These are phyloP conservation scores for Dactylorhiza incarnata DNA, from an alignment of 106 monocot genomes.

Conservation along the genomic window DNA sequence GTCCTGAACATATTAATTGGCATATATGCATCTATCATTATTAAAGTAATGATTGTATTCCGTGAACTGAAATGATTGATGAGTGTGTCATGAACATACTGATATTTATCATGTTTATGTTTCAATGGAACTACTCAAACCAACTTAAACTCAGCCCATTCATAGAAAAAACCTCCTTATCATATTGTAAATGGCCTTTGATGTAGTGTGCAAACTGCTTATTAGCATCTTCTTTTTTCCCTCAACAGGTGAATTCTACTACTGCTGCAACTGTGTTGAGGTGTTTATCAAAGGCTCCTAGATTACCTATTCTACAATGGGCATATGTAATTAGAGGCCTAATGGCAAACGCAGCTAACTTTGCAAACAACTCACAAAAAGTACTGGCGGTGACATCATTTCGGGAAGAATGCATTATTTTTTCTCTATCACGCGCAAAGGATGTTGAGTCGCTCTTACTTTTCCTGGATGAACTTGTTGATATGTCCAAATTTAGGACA, in stretches of 20 bases:
- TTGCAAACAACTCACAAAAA: slow-evolving; percentile 7
- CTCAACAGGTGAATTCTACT: slow-evolving; percentile 16
- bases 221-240: not conserved
- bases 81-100: too few species aligned
- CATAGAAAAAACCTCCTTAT: too few species aligned
- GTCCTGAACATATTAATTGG: too few species aligned
- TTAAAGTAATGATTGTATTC: too few species aligned
- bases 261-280: slow-evolving; percentile 51
- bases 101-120: too few species aligned
- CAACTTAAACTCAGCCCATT: too few species aligned
- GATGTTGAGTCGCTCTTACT: slow-evolving; percentile 43
- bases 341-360: slow-evolving; percentile 42
- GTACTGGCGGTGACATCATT: slow-evolving; percentile 21
- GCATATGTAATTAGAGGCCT: slow-evolving; percentile 59
- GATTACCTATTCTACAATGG: slow-evolving; percentile 84
- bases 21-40: too few species aligned
- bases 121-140: too few species aligned
- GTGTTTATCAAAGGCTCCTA: slow-evolving; percentile 80
- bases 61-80: too few species aligned
- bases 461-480: slow-evolving; percentile 71
- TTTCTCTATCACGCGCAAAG: slow-evolving; percentile 66
- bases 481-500: slow-evolving; percentile 55
- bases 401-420: slow-evolving; percentile 64
- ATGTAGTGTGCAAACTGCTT: not conserved
- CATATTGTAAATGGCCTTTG: too few species aligned